phyloP scores from a whole-genome alignment of 495 filamentous ascomycete species.

The Lophium mytilinum region DNA sequence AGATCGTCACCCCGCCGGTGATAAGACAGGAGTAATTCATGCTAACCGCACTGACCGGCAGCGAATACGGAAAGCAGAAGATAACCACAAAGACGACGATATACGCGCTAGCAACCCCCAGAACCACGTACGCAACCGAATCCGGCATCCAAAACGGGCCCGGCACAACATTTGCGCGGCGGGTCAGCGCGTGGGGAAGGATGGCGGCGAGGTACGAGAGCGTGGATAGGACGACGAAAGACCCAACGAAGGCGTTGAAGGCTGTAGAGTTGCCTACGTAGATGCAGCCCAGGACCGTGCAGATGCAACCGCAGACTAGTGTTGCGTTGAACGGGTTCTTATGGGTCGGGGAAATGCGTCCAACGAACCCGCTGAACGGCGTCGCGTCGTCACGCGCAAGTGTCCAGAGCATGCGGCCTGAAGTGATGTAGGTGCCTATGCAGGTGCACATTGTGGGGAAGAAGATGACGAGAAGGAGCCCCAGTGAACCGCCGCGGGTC shows the following conservation, averaged over 20 bases:
- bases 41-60: slow-evolving; percentile 23
- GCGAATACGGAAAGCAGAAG: slow-evolving; percentile 56
- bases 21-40: slow-evolving; percentile 32
- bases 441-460: slow-evolving; percentile 53
- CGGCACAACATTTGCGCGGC: slow-evolving; percentile 52
- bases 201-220: slow-evolving; percentile 71
- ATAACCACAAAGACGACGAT: slow-evolving; percentile 64
- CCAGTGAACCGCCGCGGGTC: slow-evolving; percentile 48
- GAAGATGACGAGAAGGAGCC: slow-evolving; percentile 63
- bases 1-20: slow-evolving; percentile 24
- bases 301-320: slow-evolving; percentile 51
- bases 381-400: slow-evolving; percentile 66
- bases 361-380: slow-evolving; percentile 43
- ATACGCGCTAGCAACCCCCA: slow-evolving; percentile 50
- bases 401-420: slow-evolving; percentile 80
- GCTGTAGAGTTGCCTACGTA: slow-evolving; percentile 65
- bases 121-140: slow-evolving; percentile 50
- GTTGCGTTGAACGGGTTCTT: slow-evolving; percentile 64
- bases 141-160: slow-evolving; percentile 65
- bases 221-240: slow-evolving; percentile 65
- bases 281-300: slow-evolving; percentile 63
- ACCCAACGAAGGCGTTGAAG: slow-evolving; percentile 67
- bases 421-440: slow-evolving; percentile 64
- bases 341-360: slow-evolving; percentile 41
- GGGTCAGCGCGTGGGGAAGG: slow-evolving; percentile 59